Evolutionary conservation across 1,284 basidiomycete genomes (phyloP).

Genomic region (Naganishia sp.): DNA sequence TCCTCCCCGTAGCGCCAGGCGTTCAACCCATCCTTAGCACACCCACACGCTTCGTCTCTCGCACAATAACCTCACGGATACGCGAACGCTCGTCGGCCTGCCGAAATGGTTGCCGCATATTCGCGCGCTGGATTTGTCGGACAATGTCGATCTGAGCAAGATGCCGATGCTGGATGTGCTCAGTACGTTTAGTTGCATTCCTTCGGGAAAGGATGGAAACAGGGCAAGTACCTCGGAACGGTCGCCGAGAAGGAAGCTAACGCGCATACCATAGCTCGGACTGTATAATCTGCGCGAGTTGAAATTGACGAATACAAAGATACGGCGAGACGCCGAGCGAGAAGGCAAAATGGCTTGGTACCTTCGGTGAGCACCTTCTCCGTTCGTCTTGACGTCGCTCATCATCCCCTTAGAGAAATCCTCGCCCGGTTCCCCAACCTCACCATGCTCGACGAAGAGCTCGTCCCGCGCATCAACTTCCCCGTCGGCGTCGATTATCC

Average conservation of each 20-base stretch:
- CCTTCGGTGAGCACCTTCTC: conserved; percentile 2
- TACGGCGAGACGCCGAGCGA: conserved; percentile 8
- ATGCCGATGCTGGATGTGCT: conserved; percentile 12
- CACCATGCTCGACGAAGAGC: conserved; percentile 49
- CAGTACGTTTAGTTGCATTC: conserved; percentile 23
- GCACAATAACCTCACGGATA: conserved; percentile 43
- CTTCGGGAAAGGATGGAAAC: conserved; percentile 6
- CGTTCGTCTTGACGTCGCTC: neutral
- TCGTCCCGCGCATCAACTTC: conserved; percentile 58
- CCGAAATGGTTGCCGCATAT: conserved; percentile 46
- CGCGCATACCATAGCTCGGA: neutral
- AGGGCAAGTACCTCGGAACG: neutral
- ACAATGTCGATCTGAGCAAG: conserved; percentile 44
- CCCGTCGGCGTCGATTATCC: conserved; percentile 38
- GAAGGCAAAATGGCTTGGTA: conserved; percentile 9
- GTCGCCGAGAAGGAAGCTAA: neutral
- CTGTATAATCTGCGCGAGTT: conserved; percentile 22
- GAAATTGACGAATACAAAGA: conserved; percentile 24
- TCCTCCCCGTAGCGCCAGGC: too few species aligned
- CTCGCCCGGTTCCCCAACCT: conserved; percentile 52
- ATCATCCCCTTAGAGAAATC: conserved; percentile 43
- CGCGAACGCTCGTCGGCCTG: conserved; percentile 43
- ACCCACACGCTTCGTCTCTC: conserved; percentile 51
- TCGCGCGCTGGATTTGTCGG: conserved; percentile 50
- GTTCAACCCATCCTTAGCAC: too few species aligned